phyloP scores from a whole-genome alignment of 2,329 filamentous ascomycete species.

The Neofusicoccum kwambonambiense region DNA sequence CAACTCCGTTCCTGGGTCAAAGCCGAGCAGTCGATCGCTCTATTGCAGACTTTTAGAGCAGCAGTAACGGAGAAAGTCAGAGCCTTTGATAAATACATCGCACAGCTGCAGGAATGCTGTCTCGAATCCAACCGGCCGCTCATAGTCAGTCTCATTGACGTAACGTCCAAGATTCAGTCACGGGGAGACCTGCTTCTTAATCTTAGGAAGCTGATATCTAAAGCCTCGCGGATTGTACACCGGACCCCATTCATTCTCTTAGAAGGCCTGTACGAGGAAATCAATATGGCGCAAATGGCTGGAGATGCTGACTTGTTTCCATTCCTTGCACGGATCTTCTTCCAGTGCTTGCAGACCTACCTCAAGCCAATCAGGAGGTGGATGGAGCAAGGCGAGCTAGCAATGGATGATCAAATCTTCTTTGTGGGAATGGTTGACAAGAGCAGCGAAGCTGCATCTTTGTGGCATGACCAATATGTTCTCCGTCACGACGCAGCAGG shows the following conservation, averaged over 20 bases:
- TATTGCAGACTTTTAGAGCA: constrained; percentile 69
- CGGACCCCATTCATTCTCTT: constrained; percentile 67
- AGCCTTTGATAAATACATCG: constrained; percentile 59
- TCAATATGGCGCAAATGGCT: constrained; percentile 67
- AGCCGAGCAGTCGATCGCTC: constrained; percentile 32
- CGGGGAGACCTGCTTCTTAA: constrained; percentile 57
- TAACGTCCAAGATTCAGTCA: constrained; percentile 58
- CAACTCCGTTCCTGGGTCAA: constrained; percentile 50
- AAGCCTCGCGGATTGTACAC: constrained; percentile 21
- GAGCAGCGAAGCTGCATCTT: constrained; percentile 58
- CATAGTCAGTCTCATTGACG: constrained; percentile 64
- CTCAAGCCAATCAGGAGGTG: constrained; percentile 75
- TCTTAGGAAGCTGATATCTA: constrained; percentile 61
- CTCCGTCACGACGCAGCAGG: constrained; percentile 62
- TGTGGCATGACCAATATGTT: constrained; percentile 76
- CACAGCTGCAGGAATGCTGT: constrained; percentile 60
- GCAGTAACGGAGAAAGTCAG: constrained; percentile 58
- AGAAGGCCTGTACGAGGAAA: constrained; percentile 72
- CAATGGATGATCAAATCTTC: constrained; percentile 66
- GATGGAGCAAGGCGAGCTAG: constrained; percentile 77
- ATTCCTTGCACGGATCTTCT: constrained; percentile 68
- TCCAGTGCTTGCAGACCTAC: constrained; percentile 80
- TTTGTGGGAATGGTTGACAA: constrained; percentile 66
- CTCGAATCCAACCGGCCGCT: constrained; percentile 54
- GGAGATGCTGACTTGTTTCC: constrained; percentile 62